Evolutionary conservation across 2,329 filamentous ascomycete genomes (phyloP), one percentile per base, ranked within the genome.

Genomic region (Thermothelomyces thermophilus): DNA sequence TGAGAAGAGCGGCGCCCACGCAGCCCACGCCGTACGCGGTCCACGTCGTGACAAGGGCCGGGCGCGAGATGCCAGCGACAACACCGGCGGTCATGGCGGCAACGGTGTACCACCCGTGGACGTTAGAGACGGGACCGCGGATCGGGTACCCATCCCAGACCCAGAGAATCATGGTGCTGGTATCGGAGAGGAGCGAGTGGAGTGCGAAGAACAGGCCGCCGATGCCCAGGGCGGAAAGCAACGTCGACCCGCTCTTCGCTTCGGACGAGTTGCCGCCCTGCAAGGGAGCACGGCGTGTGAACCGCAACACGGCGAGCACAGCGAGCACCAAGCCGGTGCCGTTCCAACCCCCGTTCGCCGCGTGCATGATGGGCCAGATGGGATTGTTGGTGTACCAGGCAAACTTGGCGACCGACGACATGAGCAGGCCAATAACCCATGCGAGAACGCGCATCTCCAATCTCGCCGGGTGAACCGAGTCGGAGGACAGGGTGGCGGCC

Each of bases 141-240:
- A 97, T 80, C 13, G 93, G 93, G 62, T 87, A 98, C 6, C 93
- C 93, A 60, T 96, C 90, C 93, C 93, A 98, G 2, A 89, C 89
- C 93, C 93, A 98, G 14, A 90, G 77, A 51, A 97, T 96, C 90
- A 98, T 97, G 47, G 93, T 98, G 72, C 93, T 97, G 0, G 90
- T 95, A 65, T 98, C 93, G 0, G 93, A 96, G 10, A 98, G 77
- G 9, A 98, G 74, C 1, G 90, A 96, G 65, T 97, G 93, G 63
- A 97, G 76, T 5, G 80, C 87, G 62, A 98, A 98, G 63, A 96
- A 77, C 7, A 96, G 68, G 26, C 90, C 91, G 20, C 81, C 90
- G 48, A 97, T 68, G 52, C 93, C 89, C 42, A 93, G 69, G 9
- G 83, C 86, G 26, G 89, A 82, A 37, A 95, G 73, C 6, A 84